These are phyloP conservation scores for Pseudozyma sp. DNA, from an alignment of 1,284 basidiomycete genomes.

Conservation along the genomic window DNA sequence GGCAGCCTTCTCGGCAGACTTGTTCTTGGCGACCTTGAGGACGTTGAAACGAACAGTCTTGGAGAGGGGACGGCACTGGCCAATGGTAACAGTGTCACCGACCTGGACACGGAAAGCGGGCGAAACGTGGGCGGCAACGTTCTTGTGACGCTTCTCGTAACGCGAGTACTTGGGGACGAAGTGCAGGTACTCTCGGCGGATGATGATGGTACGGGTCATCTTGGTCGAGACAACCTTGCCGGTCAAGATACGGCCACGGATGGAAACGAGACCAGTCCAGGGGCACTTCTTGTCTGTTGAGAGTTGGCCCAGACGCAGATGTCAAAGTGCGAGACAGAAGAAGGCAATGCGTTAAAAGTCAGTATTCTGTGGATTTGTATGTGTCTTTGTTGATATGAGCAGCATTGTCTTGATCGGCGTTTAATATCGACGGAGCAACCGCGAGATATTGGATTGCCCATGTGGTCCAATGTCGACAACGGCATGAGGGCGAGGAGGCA, in stretches of 20 bases:
- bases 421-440: not conserved
- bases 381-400: not conserved
- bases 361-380: conserved; percentile 3
- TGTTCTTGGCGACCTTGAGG: conserved; percentile 78
- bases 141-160: conserved; percentile 82
- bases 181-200: conserved; percentile 95
- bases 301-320: conserved; percentile 19
- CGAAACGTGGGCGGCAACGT: conserved; percentile 95
- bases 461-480: no score
- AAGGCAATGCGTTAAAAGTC: conserved; percentile 5
- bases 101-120: conserved; percentile 89
- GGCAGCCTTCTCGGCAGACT: conserved; percentile 70
- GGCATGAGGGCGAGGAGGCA: no score
- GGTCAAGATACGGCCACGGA: conserved; percentile 98
- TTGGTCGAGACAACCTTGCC: conserved; percentile 98
- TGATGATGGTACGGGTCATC: conserved; percentile 99
- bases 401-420: no score
- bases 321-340: not conserved
- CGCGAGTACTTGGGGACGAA: conserved; percentile 96
- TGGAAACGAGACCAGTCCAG: conserved; percentile 82
- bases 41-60: conserved; percentile 99
- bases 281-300: conserved; percentile 97
- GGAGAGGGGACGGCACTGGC: conserved; percentile 98
- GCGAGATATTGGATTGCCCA: not conserved
- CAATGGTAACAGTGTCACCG: conserved; percentile 95